Percentiles rank a stretch among this genome's conserved stretches.
Evolutionary conservation across 2,329 filamentous ascomycete species (phyloP).

Genomic region (Fusarium burgessii): DNA sequence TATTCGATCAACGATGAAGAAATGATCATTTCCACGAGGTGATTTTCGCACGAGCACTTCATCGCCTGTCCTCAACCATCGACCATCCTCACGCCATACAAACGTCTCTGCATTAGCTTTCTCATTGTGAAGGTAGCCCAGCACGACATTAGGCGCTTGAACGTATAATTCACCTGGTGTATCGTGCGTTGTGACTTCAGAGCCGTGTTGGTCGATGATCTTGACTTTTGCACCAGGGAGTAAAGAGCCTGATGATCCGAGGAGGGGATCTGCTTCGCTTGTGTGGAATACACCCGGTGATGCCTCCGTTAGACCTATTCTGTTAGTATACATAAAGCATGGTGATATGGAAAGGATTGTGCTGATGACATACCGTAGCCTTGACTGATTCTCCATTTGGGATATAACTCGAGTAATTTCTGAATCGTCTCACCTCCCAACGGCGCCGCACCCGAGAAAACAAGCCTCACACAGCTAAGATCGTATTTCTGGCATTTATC

Average conservation of each 20-base stretch:
- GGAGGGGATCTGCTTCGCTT: slow-evolving; percentile 68
- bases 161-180: slow-evolving; percentile 84
- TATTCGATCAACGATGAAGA: slow-evolving; percentile 83
- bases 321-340: background rate
- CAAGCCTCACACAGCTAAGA: slow-evolving; percentile 24
- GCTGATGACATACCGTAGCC: slow-evolving; percentile 69
- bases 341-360: slow-evolving; percentile 11
- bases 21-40: slow-evolving; percentile 77
- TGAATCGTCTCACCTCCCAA: slow-evolving; percentile 76
- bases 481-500: slow-evolving; percentile 30
- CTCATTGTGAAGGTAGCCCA: slow-evolving; percentile 90
- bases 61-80: slow-evolving; percentile 88
- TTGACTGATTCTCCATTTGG: slow-evolving; percentile 74
- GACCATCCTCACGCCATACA: slow-evolving; percentile 65
- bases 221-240: slow-evolving; percentile 73
- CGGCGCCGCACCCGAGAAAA: slow-evolving; percentile 68
- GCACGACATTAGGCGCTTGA: slow-evolving; percentile 78
- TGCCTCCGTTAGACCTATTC: slow-evolving; percentile 76
- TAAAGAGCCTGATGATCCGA: slow-evolving; percentile 77
- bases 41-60: slow-evolving; percentile 77
- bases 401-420: slow-evolving; percentile 71
- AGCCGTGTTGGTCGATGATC: slow-evolving; percentile 73
- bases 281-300: slow-evolving; percentile 73
- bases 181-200: slow-evolving; percentile 75
- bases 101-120: slow-evolving; percentile 87